Percentiles rank a stretch among this genome's conserved stretches.
phyloP scores from a whole-genome alignment of 164 flowering plant species.

The Stephania yunnanensis region DNA sequence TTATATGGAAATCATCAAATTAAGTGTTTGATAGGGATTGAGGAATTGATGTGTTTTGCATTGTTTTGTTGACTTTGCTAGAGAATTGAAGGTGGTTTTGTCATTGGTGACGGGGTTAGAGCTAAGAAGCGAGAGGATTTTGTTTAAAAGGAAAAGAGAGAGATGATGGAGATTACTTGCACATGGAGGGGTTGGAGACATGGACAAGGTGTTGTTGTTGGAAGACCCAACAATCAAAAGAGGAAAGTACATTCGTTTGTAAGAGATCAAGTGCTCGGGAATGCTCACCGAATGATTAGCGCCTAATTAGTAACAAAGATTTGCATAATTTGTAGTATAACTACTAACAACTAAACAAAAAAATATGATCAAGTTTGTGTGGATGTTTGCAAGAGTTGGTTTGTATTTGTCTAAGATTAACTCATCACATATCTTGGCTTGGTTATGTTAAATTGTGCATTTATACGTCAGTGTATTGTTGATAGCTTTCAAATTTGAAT shows the following conservation, averaged over 20 bases:
- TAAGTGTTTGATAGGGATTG: no score
- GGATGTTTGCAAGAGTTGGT: neutral
- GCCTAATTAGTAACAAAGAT: slow-evolving; percentile 13
- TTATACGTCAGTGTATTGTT: neutral
- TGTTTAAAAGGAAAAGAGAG: slow-evolving; percentile 81
- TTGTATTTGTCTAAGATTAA: no score
- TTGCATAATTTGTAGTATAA: neutral
- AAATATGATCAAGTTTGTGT: neutral
- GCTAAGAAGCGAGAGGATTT: slow-evolving; percentile 57
- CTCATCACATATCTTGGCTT: neutral
- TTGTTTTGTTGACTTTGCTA: no score
- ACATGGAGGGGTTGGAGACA: slow-evolving; percentile 85
- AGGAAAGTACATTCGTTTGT: slow-evolving; percentile 39
- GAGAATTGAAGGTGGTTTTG: no score
- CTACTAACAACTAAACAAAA: slow-evolving; percentile 1
- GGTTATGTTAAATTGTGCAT: neutral
- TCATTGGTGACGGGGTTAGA: no score
- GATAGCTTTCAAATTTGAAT: neutral
- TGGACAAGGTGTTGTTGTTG: slow-evolving; percentile 66
- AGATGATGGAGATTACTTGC: slow-evolving; percentile 58
- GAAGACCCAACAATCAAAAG: slow-evolving; percentile 68
- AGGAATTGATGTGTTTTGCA: no score
- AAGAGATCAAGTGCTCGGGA: slow-evolving; percentile 20
- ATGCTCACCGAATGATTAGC: slow-evolving; percentile 36
- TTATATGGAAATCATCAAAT: neutral